A percentile compares a stretch with the other conserved stretches of the same genome.
Conservation (phyloP, 202 grass and related monocot genomes). For the Panicum hallii region DNA sequence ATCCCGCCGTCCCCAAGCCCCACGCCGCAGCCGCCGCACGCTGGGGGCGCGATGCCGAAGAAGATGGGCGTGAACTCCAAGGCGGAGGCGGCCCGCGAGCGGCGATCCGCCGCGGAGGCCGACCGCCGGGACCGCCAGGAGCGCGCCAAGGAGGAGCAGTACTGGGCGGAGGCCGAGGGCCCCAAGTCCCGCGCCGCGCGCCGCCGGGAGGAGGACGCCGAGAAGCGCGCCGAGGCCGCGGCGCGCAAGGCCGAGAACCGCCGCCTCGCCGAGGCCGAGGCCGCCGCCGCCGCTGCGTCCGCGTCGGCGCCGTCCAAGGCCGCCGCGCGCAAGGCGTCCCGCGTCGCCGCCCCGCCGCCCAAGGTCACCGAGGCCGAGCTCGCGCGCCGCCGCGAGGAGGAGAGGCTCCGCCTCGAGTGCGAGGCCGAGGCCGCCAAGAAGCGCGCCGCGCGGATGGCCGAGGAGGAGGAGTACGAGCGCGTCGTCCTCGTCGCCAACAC, state of each 20-base stretch:
- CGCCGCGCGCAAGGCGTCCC: conserved; percentile 71
- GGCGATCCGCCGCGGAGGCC: conserved; percentile 65
- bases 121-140: conserved; percentile 62
- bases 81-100: conserved; percentile 87
- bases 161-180: conserved; percentile 91
- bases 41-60: conserved; percentile 73
- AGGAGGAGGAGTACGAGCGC: conserved; percentile 93
- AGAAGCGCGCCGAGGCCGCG: conserved; percentile 79
- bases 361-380: conserved; percentile 97
- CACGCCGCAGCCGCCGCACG: background rate
- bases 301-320: conserved; percentile 59
- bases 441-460: conserved; percentile 67
- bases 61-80: conserved; percentile 99
- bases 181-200: conserved; percentile 83
- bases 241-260: conserved; percentile 87
- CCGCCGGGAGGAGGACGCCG: conserved; percentile 86
- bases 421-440: conserved; percentile 78
- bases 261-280: conserved; percentile 78
- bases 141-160: conserved; percentile 78
- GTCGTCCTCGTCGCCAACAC: conserved; percentile 87
- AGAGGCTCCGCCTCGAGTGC: conserved; percentile 64
- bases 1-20: background rate
- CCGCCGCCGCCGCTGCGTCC: conserved; percentile 44
- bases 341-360: conserved; percentile 75
- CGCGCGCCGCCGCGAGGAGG: conserved; percentile 74